Conservation (phyloP, 1,284 basidiomycete species). For the Marasmius sp. region DNA sequence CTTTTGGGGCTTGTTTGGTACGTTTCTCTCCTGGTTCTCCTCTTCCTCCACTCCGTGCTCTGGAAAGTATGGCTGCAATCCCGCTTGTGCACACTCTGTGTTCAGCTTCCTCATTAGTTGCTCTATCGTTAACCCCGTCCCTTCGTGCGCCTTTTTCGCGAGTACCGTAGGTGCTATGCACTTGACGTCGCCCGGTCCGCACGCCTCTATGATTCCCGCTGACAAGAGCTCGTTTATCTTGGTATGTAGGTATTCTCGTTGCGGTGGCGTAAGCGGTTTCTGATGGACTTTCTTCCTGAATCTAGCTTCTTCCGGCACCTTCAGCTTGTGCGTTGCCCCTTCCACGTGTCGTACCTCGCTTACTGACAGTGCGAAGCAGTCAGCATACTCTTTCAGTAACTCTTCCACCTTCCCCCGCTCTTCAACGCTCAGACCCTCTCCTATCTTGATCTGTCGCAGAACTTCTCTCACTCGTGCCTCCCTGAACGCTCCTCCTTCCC, state of each 20-base stretch:
- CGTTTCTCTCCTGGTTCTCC: not conserved
- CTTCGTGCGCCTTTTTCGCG: constrained; percentile 29
- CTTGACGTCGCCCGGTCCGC: constrained; percentile 23
- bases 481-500: not conserved
- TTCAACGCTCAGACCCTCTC: constrained; percentile 17
- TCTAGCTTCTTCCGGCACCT: constrained; percentile 20
- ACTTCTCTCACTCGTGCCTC: constrained; percentile 19
- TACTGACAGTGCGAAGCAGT: constrained; percentile 30
- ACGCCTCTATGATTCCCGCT: constrained; percentile 27
- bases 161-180: constrained; percentile 26
- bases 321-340: constrained; percentile 22
- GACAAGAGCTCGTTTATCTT: constrained; percentile 30
- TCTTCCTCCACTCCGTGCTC: constrained; percentile 10
- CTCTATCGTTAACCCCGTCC: constrained; percentile 22
- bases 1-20: constrained; percentile 16
- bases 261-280: constrained; percentile 24
- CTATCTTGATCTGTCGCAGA: constrained; percentile 19
- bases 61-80: constrained; percentile 14
- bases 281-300: constrained; percentile 23
- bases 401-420: constrained; percentile 13
- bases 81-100: constrained; percentile 23
- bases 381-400: constrained; percentile 22
- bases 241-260: constrained; percentile 24
- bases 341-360: constrained; percentile 22
- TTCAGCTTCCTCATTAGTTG: constrained; percentile 28